Evolutionary conservation across 495 filamentous ascomycete species (phyloP).

Genomic region (Hypoxylon intermedium): DNA sequence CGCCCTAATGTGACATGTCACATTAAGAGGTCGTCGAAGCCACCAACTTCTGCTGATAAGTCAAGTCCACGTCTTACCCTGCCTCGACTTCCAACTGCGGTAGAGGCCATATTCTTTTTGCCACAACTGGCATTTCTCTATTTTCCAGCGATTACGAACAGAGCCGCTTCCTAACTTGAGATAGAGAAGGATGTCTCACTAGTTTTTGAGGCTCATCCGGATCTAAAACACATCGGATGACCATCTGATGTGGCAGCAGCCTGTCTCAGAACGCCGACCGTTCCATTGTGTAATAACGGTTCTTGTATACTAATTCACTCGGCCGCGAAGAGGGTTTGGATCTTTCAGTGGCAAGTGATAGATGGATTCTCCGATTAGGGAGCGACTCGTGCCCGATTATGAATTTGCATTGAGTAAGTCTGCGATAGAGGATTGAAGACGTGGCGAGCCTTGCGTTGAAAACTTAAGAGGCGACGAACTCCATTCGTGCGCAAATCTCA

Average conservation of each 20-base stretch:
- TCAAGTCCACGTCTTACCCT: constrained; percentile 18
- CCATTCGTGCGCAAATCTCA: constrained; percentile 2
- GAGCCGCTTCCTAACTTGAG: background rate
- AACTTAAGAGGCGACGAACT: background rate
- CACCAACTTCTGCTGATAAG: constrained; percentile 6
- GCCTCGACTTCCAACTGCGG: constrained; percentile 25
- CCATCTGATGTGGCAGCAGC: constrained; percentile 3
- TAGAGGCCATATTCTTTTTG: background rate
- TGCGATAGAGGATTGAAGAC: background rate
- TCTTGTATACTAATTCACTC: constrained; percentile 24
- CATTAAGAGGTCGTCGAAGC: constrained; percentile 1
- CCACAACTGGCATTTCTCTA: background rate
- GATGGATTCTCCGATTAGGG: background rate
- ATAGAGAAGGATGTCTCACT: constrained; percentile 19
- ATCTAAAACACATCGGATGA: constrained; percentile 19
- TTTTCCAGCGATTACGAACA: background rate
- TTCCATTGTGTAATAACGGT: constrained; percentile 3
- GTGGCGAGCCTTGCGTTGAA: background rate
- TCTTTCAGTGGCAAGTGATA: background rate
- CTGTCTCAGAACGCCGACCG: constrained; percentile 12
- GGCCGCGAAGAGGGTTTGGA: background rate
- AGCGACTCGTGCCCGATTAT: background rate
- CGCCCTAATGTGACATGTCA: constrained; percentile 25
- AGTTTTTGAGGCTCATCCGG: constrained; percentile 23
- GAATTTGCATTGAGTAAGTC: background rate